Conservation (phyloP, 2,329 filamentous ascomycete genomes). For the Aureobasidium namibiae region DNA sequence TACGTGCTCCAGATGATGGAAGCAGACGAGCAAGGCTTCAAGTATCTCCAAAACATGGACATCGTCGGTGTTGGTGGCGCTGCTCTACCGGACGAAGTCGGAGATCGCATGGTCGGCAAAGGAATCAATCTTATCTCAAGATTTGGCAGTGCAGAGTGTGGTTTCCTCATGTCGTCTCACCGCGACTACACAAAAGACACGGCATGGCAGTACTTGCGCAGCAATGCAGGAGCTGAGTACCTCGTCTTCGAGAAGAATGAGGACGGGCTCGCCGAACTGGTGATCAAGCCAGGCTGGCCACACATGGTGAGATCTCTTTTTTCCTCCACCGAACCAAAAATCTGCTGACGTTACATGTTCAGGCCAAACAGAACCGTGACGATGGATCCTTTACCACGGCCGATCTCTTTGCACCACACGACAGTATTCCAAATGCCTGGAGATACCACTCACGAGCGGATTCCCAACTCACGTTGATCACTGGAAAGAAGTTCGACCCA, state of each 20-base stretch:
- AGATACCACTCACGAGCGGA: conserved; percentile 55
- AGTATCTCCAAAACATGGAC: conserved; percentile 43
- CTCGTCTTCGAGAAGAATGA: conserved; percentile 42
- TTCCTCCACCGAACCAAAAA: no score
- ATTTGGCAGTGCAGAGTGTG: conserved; percentile 59
- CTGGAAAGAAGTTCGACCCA: conserved; percentile 63
- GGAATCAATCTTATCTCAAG: conserved; percentile 52
- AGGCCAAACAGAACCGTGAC: conserved; percentile 47
- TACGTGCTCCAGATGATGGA: conserved; percentile 49
- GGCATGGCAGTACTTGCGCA: conserved; percentile 55
- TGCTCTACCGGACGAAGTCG: conserved; percentile 45
- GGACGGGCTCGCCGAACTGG: conserved; percentile 43
- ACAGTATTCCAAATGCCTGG: conserved; percentile 47
- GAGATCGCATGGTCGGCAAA: conserved; percentile 43
- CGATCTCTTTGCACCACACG: conserved; percentile 54
- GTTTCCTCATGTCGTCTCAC: conserved; percentile 56
- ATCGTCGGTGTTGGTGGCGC: conserved; percentile 58
- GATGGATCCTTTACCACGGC: conserved; percentile 56
- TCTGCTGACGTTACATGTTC: background rate
- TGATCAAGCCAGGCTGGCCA: conserved; percentile 51
- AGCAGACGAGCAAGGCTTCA: conserved; percentile 34
- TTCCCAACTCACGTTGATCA: conserved; percentile 53
- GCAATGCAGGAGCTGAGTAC: conserved; percentile 25
- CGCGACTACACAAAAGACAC: conserved; percentile 46
- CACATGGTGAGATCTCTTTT: conserved; percentile 32